Evolutionary conservation across 2,329 filamentous ascomycete genomes (phyloP).

Genomic region (Cladophialophora exuberans): DNA sequence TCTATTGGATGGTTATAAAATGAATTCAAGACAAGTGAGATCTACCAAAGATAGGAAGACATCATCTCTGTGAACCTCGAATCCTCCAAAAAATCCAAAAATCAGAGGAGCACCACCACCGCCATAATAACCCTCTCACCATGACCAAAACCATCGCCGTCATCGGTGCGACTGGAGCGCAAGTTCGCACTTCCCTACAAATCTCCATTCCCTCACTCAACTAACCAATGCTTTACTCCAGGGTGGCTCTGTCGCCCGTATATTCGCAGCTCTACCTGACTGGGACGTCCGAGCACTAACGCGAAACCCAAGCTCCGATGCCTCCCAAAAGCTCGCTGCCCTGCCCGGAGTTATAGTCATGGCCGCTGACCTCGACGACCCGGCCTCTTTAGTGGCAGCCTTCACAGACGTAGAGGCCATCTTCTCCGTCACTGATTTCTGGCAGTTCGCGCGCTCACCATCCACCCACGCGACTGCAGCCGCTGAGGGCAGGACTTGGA

Average conservation of each 20-base stretch:
- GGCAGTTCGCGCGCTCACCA: neutral
- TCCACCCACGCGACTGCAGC: neutral
- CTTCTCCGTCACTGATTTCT: neutral
- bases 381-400: neutral
- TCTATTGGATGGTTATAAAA: too few species aligned
- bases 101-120: too few species aligned
- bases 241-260: neutral
- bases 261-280: neutral
- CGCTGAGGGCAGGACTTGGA: constrained; percentile 16
- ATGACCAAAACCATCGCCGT: neutral
- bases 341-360: neutral
- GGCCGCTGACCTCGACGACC: neutral
- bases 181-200: neutral
- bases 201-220: neutral
- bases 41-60: too few species aligned
- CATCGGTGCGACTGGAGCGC: neutral
- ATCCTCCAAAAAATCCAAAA: too few species aligned
- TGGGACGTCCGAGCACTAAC: neutral
- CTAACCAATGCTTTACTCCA: neutral
- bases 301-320: neutral
- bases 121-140: too few species aligned
- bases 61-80: too few species aligned
- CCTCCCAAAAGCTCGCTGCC: neutral
- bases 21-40: too few species aligned
- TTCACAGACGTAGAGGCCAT: neutral